phyloP scores from a whole-genome alignment of 805 yeast genomes.

The Millerozyma miso region DNA sequence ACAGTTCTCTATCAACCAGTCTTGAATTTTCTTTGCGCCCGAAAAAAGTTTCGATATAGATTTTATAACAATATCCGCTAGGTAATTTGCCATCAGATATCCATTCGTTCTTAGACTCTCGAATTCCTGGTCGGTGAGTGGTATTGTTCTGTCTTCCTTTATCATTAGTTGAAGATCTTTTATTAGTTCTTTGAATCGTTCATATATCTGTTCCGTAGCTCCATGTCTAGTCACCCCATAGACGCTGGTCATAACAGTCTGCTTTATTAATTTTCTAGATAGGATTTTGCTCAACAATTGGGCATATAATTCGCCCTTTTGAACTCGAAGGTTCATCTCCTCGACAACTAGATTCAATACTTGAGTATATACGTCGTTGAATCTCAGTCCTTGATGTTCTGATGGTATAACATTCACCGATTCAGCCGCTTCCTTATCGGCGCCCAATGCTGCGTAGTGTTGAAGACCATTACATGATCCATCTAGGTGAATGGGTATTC shows the following conservation, averaged over 20 bases:
- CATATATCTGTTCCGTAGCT: conserved; percentile 29
- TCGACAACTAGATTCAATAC: conserved; percentile 24
- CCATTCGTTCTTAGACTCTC: neutral
- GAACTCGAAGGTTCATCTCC: neutral
- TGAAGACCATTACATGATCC: conserved; percentile 46
- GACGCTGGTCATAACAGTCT: conserved; percentile 43
- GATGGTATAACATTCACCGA: conserved; percentile 34
- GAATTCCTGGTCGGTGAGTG: neutral
- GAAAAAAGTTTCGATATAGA: conserved; percentile 28
- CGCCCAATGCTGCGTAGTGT: conserved; percentile 42
- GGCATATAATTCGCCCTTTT: neutral
- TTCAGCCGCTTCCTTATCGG: conserved; percentile 31
- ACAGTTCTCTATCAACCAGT: conserved; percentile 32
- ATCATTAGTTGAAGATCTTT: conserved; percentile 5
- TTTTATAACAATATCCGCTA: conserved; percentile 18
- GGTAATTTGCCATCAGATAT: conserved; percentile 9
- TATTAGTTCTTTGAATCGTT: conserved; percentile 18
- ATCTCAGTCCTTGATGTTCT: conserved; percentile 5
- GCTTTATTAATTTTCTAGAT: conserved; percentile 32
- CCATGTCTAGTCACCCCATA: conserved; percentile 41
- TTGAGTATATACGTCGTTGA: conserved; percentile 31
- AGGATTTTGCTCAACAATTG: conserved; percentile 5
- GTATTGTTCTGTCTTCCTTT: conserved; percentile 1
- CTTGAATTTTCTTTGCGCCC: conserved; percentile 30
- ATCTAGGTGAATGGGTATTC: conserved; percentile 40